Evolutionary conservation across 139 green algal genomes (phyloP).

Genomic region (Volvox reticuliferus): DNA sequence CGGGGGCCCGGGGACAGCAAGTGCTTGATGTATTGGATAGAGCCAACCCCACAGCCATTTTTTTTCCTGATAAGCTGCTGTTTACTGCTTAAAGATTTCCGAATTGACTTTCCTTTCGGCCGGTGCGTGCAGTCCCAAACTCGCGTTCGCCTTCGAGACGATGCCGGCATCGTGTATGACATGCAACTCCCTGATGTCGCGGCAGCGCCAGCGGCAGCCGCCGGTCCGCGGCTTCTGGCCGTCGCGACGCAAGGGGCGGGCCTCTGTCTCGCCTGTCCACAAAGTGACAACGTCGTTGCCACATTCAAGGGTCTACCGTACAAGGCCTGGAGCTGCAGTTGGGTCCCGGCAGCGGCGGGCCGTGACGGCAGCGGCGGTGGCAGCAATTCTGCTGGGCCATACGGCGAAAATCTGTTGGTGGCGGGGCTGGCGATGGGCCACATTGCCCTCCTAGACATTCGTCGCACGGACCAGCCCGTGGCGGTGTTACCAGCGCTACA

Average conservation of each 20-base stretch:
- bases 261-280: constrained; percentile 9
- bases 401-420: constrained; percentile 9
- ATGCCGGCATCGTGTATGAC: constrained; percentile 6
- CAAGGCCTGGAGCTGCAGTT: constrained; percentile 5
- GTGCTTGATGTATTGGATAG: no score
- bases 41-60: no score
- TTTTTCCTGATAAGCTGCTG: no score
- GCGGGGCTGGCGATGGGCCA: constrained; percentile 20
- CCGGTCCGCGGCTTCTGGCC: background rate
- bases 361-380: background rate
- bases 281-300: background rate
- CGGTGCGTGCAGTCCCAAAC: background rate
- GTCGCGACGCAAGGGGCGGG: constrained; percentile 1
- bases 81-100: no score
- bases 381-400: background rate
- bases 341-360: background rate
- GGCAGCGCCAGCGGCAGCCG: background rate
- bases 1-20: no score
- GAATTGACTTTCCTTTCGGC: no score
- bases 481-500: background rate
- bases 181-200: background rate
- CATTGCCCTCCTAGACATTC: constrained; percentile 27
- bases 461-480: background rate
- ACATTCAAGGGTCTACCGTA: constrained; percentile 13
- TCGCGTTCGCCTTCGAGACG: background rate